Evolutionary conservation across 1,139 yeast genomes (phyloP).

Genomic region (Pneumocystis wakefieldiae): DNA sequence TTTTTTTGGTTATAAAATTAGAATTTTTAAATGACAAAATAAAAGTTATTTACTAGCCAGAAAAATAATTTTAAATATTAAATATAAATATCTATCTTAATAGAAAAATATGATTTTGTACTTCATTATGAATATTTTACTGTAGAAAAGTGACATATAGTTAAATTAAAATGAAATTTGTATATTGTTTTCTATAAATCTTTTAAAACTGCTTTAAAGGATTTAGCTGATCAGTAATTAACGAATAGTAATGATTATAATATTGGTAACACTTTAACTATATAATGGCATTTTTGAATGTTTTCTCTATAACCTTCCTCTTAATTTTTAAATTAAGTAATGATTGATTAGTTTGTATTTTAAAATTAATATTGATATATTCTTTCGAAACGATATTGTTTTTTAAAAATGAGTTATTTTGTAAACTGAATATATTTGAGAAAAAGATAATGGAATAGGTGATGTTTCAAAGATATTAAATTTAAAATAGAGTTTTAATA

Average conservation of each 20-base stretch:
- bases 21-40: background rate
- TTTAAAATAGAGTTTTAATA: background rate
- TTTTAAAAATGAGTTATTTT: background rate
- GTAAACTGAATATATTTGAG: background rate
- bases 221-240: background rate
- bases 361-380: too few species aligned
- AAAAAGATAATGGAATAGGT: background rate
- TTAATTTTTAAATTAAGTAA: background rate
- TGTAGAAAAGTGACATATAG: background rate
- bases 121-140: background rate
- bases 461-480: background rate
- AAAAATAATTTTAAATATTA: background rate
- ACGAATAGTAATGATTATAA: background rate
- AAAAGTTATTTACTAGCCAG: background rate
- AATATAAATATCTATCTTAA: background rate
- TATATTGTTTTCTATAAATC: background rate
- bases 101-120: background rate
- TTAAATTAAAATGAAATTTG: too few species aligned
- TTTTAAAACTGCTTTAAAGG: background rate
- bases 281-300: background rate
- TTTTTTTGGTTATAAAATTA: background rate
- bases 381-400: background rate
- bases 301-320: background rate
- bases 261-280: background rate
- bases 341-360: background rate